These are phyloP conservation scores for Fagus crenata DNA, from an alignment of 306 rosid genomes.

Conservation along the genomic window DNA sequence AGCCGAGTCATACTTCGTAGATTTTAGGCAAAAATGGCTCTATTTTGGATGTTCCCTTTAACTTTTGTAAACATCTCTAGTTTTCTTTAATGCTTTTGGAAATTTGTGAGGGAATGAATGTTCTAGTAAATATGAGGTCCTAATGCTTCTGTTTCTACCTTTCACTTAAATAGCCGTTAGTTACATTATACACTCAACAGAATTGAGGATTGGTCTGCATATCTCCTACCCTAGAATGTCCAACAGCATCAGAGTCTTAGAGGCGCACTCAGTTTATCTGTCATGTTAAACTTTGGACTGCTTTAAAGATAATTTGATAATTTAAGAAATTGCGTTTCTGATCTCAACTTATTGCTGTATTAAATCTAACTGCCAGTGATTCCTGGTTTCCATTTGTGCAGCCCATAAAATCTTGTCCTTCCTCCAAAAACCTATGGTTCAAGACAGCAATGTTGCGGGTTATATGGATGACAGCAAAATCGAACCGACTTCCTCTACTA, in stretches of 20 bases:
- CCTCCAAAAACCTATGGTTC: conserved; percentile 56
- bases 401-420: conserved; percentile 69
- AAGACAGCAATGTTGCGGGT: conserved; percentile 34
- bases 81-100: neutral
- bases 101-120: neutral
- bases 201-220: neutral
- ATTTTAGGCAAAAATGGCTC: neutral
- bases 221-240: neutral
- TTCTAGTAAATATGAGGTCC: neutral
- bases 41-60: neutral
- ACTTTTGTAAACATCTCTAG: neutral
- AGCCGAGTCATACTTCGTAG: neutral
- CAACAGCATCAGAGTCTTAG: neutral
- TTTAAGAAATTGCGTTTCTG: conserved; percentile 16
- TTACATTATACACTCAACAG: neutral
- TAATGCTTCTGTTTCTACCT: neutral
- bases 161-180: neutral
- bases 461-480: conserved; percentile 20
- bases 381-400: conserved; percentile 45
- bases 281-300: neutral
- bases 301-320: conserved; percentile 1
- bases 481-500: conserved; percentile 23
- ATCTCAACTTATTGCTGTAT: conserved; percentile 17
- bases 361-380: conserved; percentile 20
- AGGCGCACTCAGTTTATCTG: neutral